Base-by-base conservation (phyloP, 106 monocot species). In the Triglochin maritima region DNA sequence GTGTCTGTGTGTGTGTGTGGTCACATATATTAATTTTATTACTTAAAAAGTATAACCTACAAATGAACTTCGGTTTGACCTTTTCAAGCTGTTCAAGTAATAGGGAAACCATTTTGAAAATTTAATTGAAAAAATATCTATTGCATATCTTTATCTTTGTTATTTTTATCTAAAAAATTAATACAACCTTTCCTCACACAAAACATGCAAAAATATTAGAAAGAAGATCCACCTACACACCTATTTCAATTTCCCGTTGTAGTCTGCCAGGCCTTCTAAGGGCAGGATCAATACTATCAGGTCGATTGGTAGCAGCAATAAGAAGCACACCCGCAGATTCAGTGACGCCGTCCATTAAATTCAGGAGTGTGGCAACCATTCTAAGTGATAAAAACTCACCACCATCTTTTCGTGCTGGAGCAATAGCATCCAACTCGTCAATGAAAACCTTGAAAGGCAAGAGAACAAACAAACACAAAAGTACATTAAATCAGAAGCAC, bases 371-470 rank as follows among this genome's bases (percentile, higher is more conserved):
- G 50, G 77, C 84, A 52, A 98, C 92, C 62, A 98, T 82, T 82
- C 98, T 76, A 16, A 82, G 49, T 49, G 92, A 98, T 44, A 98
- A 76, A 15, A 79, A 80, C 75, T 98, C 98, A n/a, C 82, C 76
- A 62, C 88, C 98, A 65, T 82, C 84, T 78, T 81, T 79, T 65
- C 91, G 73, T 75, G 88, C 63, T 71, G 88, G 92, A 66, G 98
- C 91, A 86, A 98, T 88, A 54, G 88, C 92, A 84, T 98, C 98
- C 77, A 92, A 80, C 67, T 98, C 92, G 84, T 98, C 98, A 77
- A 98, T 91, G 75, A 98, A 98, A 60, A 98, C 73, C 98, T 98
- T 74, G 46, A 78, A 64, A 75, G 69, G 4, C 56, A 79, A 3
- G 46, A 10, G 1, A 64, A 64, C 9, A 64, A 64, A 42, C 5